Evolutionary conservation across 228 moss, liverwort and hornwort genomes (phyloP), one percentile per base, ranked within the genome.

Genomic region (Sphagnum magellanicum): DNA sequence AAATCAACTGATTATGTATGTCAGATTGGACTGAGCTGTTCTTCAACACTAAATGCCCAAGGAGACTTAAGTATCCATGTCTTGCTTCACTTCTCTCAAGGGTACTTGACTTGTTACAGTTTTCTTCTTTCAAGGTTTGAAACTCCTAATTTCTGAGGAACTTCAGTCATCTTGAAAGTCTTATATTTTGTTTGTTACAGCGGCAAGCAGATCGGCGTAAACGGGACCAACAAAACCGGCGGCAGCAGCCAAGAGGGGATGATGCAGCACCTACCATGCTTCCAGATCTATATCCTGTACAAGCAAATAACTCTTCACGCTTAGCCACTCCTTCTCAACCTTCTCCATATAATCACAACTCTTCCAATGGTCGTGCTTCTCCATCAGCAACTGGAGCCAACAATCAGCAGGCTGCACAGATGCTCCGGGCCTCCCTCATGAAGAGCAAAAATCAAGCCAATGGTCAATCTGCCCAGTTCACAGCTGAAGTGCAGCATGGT

Each of bases 171-270:
- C 15, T 59, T 15, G 11, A 11, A 4, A 10, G 8, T 14, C 13
- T 49, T 8, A 46, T 51, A 17, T 9, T 58, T 16, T 67, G 71
- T 49, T 73, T 69, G 65, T 58, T 74, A 77, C 80, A 98, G 98
- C 94, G 98, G 63, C 98, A 98, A 79, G 74, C 87, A 79, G 98
- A 98, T 64, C 76, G 98, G 85, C 98, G 93, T 65, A 98, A 89
- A 84, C 84, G 90, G 66, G 94, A 94, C 48, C 80, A 81, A 13
- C 78, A 81, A 49, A 75, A 80, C 63, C 80, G 80, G 77, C 88
- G 98, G 73, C 88, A 89, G 74, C 88, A 79, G 16, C 87, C 80
- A 84, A 85, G 94, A 46, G 98, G 94, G 74, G 98, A 98, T 86
- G 98, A 98, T 82, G 87, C 88, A 62, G 90, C 92, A 77, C 98